Conservation (phyloP, 768 basidiomycete species). For the Pleurotus citrinopileatus region DNA sequence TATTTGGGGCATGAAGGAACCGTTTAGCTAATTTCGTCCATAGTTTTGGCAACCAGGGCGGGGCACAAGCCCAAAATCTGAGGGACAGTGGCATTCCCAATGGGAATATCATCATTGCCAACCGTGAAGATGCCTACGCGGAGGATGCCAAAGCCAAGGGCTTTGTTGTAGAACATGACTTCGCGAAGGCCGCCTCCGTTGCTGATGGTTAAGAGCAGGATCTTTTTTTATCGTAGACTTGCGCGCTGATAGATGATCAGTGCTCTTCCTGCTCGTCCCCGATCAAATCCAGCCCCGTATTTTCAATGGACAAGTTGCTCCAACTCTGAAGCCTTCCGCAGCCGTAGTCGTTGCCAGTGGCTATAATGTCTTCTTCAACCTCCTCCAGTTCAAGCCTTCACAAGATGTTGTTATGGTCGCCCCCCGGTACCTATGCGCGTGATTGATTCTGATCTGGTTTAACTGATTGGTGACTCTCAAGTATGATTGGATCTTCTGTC, state of each 20-base stretch:
- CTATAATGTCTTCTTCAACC: conserved; percentile 63
- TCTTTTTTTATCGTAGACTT: neutral
- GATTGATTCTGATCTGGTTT: neutral
- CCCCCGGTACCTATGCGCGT: conserved; percentile 38
- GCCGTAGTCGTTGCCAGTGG: conserved; percentile 61
- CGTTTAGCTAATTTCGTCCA: neutral
- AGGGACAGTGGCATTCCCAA: conserved; percentile 62
- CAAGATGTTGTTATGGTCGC: conserved; percentile 70
- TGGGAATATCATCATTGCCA: conserved; percentile 58
- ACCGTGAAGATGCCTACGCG: conserved; percentile 56
- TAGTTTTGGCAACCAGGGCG: conserved; percentile 66
- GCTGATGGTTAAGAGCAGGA: conserved; percentile 49
- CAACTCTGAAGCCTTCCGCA: conserved; percentile 43
- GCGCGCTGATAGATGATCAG: conserved; percentile 22
- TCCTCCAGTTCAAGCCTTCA: conserved; percentile 47
- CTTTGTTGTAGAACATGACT: conserved; percentile 56
- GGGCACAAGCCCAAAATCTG: conserved; percentile 64
- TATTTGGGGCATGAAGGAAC: neutral
- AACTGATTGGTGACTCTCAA: conserved; percentile 17
- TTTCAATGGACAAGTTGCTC: conserved; percentile 55
- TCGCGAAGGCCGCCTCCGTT: conserved; percentile 48
- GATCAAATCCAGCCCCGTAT: conserved; percentile 62
- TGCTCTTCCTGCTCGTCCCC: conserved; percentile 59
- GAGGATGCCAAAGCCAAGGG: conserved; percentile 54
- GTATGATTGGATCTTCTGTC: conserved; percentile 68